These are phyloP conservation scores for Sungouiozyma ichnusensis DNA, from an alignment of 805 yeast genomes.

Conservation along the genomic window DNA sequence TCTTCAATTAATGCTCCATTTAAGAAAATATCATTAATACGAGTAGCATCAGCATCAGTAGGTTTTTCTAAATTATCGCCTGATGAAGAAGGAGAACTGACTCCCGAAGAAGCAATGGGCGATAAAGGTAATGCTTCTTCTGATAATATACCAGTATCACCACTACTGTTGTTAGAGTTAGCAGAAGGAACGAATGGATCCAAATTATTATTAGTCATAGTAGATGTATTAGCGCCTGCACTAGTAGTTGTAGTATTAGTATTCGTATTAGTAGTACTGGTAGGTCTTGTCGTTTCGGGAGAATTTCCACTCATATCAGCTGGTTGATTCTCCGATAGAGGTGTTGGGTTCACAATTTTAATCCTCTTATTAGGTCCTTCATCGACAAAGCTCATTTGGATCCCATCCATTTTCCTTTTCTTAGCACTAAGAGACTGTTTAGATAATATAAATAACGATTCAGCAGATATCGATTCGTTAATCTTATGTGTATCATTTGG, in stretches of 20 bases:
- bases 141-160: neutral
- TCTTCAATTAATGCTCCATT: neutral
- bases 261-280: neutral
- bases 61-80: neutral
- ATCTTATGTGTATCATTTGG: slow-evolving; percentile 1
- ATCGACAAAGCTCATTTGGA: neutral
- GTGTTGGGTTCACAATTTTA: neutral
- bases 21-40: neutral
- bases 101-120: slow-evolving; percentile 27
- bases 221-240: neutral
- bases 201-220: neutral
- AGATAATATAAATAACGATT: neutral
- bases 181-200: neutral
- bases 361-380: neutral
- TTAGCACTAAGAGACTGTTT: neutral
- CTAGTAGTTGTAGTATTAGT: neutral
- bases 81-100: slow-evolving; percentile 7
- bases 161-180: neutral
- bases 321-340: neutral
- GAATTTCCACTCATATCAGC: neutral
- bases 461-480: neutral
- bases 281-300: neutral
- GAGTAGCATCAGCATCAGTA: neutral
- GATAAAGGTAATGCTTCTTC: slow-evolving; percentile 25
- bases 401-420: neutral